Percentiles rank a stretch among this genome's conserved stretches.
Evolutionary conservation across 129 eudicot genomes (phyloP).

Genomic region (Flaveria bidentis): DNA sequence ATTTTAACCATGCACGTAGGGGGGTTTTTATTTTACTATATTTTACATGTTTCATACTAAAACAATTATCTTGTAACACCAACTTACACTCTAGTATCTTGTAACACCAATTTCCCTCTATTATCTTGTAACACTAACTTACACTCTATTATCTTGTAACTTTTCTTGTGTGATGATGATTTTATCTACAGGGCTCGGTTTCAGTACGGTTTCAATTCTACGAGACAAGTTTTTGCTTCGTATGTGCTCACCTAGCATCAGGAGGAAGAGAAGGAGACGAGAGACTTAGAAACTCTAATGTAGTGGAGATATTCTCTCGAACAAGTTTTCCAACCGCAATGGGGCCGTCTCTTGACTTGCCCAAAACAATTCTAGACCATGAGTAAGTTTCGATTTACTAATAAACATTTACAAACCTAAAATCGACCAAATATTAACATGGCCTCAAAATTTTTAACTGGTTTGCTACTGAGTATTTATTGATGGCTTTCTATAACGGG

Average conservation of each 20-base stretch:
- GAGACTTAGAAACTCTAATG: slow-evolving; percentile 65
- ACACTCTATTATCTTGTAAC: neutral
- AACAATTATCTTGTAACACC: neutral
- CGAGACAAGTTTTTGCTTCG: slow-evolving; percentile 77
- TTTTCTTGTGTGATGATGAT: neutral
- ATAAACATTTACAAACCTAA: neutral
- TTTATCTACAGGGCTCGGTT: slow-evolving; percentile 56
- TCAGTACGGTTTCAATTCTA: slow-evolving; percentile 64
- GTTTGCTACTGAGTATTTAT: too few relatives aligned
- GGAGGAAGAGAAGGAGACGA: slow-evolving; percentile 80
- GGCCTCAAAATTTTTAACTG: too few relatives aligned
- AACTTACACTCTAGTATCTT: neutral
- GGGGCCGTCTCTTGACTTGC: slow-evolving; percentile 59
- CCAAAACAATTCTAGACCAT: slow-evolving; percentile 67
- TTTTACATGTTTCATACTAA: neutral
- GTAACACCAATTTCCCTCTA: neutral
- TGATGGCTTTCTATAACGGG: too few relatives aligned
- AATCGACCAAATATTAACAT: too few relatives aligned
- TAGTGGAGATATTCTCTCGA: slow-evolving; percentile 54
- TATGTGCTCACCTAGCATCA: slow-evolving; percentile 77
- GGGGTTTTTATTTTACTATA: neutral
- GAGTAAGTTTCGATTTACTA: slow-evolving; percentile 52
- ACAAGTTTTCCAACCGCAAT: slow-evolving; percentile 53
- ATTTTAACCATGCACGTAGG: slow-evolving; percentile 13
- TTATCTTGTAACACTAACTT: neutral